A percentile compares a stretch with the other conserved stretches of the same genome.
These are phyloP conservation scores for Polymyxa betae DNA, from an alignment of 208 protist genomes.

Conservation along the genomic window DNA sequence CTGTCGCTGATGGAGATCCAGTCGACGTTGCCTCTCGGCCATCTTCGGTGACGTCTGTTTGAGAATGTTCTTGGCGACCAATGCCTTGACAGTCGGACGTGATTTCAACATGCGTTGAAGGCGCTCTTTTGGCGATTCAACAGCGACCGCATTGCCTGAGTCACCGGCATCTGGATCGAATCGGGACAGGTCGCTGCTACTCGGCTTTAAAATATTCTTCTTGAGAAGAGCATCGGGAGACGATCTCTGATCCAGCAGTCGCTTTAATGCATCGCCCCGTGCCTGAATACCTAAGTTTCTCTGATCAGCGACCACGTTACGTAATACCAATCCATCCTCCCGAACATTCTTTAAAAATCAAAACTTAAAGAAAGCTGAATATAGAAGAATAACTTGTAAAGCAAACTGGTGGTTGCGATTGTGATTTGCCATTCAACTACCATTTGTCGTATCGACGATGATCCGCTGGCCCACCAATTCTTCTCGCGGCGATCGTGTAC, in stretches of 20 bases:
- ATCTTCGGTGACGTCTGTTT: slow-evolving; percentile 29
- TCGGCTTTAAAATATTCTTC: neutral
- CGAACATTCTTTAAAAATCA: too few species aligned
- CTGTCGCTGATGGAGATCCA: neutral
- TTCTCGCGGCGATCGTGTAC: neutral
- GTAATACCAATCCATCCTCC: neutral
- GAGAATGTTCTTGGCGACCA: slow-evolving; percentile 19
- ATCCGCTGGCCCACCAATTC: slow-evolving; percentile 12
- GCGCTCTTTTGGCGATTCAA: neutral
- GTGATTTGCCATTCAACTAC: neutral
- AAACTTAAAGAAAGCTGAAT: too few species aligned
- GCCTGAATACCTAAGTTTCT: neutral
- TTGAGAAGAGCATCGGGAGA: neutral
- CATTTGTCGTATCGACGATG: neutral
- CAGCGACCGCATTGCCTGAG: neutral
- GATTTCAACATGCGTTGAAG: slow-evolving; percentile 18
- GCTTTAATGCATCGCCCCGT: neutral
- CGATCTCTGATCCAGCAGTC: neutral
- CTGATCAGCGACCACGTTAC: neutral
- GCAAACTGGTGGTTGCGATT: too few species aligned
- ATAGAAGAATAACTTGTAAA: too few species aligned
- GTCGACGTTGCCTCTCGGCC: neutral
- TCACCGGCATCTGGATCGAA: neutral
- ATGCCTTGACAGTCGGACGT: neutral
- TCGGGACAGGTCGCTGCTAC: neutral